Evolutionary conservation across 2,329 filamentous ascomycete genomes (phyloP), one percentile per base, ranked within the genome.

Genomic region (Alternaria burnsii): DNA sequence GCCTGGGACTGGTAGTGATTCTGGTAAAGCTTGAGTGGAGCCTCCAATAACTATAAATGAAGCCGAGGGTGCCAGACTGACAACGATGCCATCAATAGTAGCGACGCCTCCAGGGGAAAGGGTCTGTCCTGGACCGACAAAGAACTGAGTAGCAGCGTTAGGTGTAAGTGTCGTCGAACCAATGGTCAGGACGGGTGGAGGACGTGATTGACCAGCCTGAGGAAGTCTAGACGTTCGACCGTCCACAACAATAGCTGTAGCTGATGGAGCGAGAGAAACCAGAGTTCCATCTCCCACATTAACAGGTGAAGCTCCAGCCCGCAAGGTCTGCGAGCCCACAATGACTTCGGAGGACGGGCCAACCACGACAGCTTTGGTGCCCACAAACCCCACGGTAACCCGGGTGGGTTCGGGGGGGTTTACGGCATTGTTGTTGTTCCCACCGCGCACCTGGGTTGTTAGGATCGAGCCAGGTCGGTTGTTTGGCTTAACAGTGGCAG

Each of bases 141-240:
- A 78, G 70, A 80, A 83, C 41, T 83, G 81, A 1, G 81, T 82
- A 4, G 80, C 80, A 34, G 81, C 80, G 64, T 83, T 82, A 2
- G 78, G 79, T 1, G 80, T 82, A 30, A 80, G 73, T 1, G 73
- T 78, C 2, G 73, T 69, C 0, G 73, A 74, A 12, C 80, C 81
- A 20, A 84, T 66, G 1, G 78, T 82, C 36, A 83, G 59, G 8
- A 82, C 58, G 14, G 77, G 77, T 22, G 75, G 69, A n/a, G 70
- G 61, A 20, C 60, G 59, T 4, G 55, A 34, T 34, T 58, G 52
- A 5, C 58, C 24, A 34, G 51, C n/a, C 59, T 67, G 26, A 5
- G 73, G 71, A 20, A 77, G 58, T 10, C 30, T 47, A n/a, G 72
- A 71, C 22, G 74, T 77, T 7, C 52, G 71, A 8, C 63, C 70